These are phyloP conservation scores for Hypoxylon sp. DNA, from an alignment of 2,329 filamentous ascomycete species.

Conservation along the genomic window DNA sequence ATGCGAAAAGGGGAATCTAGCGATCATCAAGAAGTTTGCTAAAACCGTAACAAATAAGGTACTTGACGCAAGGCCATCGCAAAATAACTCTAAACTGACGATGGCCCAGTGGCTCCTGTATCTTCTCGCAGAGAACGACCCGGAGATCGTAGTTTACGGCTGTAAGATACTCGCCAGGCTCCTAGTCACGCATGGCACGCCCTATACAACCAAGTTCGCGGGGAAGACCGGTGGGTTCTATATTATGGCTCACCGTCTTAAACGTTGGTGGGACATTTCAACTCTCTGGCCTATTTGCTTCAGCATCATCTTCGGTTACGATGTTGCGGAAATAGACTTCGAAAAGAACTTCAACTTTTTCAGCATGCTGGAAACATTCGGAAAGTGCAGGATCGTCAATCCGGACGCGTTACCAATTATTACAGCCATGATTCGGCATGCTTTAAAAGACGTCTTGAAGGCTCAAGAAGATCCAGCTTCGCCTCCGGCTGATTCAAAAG, in stretches of 20 bases:
- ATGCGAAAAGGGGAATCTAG: constrained; percentile 74
- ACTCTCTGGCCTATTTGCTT: constrained; percentile 89
- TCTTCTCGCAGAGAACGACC: constrained; percentile 85
- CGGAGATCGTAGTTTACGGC: constrained; percentile 81
- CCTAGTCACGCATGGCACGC: constrained; percentile 80
- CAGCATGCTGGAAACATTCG: constrained; percentile 78
- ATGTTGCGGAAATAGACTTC: constrained; percentile 78
- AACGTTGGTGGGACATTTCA: constrained; percentile 87
- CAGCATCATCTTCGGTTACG: constrained; percentile 84
- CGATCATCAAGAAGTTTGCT: constrained; percentile 84
- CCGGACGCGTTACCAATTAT: constrained; percentile 84
- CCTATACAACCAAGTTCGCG: constrained; percentile 85
- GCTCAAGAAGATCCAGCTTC: constrained; percentile 69
- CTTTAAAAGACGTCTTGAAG: constrained; percentile 74
- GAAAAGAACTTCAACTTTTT: constrained; percentile 77
- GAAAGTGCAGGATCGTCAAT: constrained; percentile 72
- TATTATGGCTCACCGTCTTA: constrained; percentile 83
- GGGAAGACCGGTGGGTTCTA: constrained; percentile 85
- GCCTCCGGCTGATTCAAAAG: constrained; percentile 48
- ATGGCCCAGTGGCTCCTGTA: constrained; percentile 82
- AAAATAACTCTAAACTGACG: constrained; percentile 46
- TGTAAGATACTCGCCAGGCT: constrained; percentile 85
- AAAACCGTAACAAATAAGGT: constrained; percentile 96
- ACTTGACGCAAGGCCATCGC: constrained; percentile 46
- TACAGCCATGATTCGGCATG: constrained; percentile 85